Conservation (phyloP, 208 protist genomes). For the Acanthamoeba healyi region DNA sequence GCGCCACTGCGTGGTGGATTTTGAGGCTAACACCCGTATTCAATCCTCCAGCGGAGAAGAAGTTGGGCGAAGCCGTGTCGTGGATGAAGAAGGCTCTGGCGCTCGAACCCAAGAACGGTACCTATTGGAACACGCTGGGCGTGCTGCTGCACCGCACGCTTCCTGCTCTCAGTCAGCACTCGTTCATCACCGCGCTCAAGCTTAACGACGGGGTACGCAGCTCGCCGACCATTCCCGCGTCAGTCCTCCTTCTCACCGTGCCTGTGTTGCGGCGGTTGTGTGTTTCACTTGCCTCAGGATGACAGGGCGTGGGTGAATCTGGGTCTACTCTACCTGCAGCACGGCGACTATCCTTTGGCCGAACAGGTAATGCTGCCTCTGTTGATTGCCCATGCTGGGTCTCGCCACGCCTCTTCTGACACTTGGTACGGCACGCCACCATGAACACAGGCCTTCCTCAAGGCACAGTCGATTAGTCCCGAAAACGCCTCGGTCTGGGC, state of each 20-base stretch:
- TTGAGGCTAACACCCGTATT: neutral
- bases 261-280: neutral
- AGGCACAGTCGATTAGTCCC: constrained; percentile 33
- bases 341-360: constrained; percentile 31
- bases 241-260: neutral
- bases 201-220: constrained; percentile 47
- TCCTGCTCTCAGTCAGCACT: constrained; percentile 8
- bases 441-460: constrained; percentile 66
- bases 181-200: constrained; percentile 35
- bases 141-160: constrained; percentile 19
- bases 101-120: neutral
- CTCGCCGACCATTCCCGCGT: no score
- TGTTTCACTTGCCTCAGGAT: neutral
- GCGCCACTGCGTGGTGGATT: neutral
- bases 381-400: no score
- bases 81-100: constrained; percentile 23
- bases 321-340: constrained; percentile 3
- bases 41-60: neutral
- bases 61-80: neutral
- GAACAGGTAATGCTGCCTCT: neutral
- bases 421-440: no score
- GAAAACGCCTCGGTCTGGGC: constrained; percentile 42
- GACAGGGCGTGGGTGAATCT: constrained; percentile 60
- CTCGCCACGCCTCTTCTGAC: no score
- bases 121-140: constrained; percentile 61